Base-by-base conservation (phyloP, 257 asterid species). In the Solanum lignicaule region DNA sequence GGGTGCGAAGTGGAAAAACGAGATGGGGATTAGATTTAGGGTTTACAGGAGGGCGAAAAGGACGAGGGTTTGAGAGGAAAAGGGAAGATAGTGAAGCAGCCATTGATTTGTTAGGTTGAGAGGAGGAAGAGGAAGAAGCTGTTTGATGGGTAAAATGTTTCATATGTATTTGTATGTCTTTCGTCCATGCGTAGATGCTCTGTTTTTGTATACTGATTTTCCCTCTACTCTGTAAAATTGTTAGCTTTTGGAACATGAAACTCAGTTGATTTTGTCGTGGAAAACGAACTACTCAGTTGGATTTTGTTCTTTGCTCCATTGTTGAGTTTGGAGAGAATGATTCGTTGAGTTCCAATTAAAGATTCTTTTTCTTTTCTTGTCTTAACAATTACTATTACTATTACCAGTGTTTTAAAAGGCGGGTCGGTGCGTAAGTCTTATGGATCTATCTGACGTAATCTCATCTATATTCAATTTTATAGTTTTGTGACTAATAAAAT, bases 11-110 rank as follows among this genome's bases (percentile, higher is more conserved):
- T 36, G 94, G 92, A 81, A 88, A 55, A 9, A 82, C 82, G 76
- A 27, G 31, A 65, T 83, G 79, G 48, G 82, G 83, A 83, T 33
- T 38, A 89, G 46, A 83, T 78, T 48, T 83, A 87, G 73, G 81
- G 84, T 27, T 86, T 33, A 39, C 87, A 6, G 62, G 71, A 46
- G 83, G 91, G 90, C 83, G 89, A 87, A 84, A 88, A 41, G 88
- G 87, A 52, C 87, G 90, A 75, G 91, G 89, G 90, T 87, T 90
- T 87, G 84, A 31, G 90, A 91, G 86, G 91, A 90, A 87, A 86
- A 90, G 69, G 83, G 95, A 86, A 89, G 93, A 52, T 79, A 90
- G 79, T n/a, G 92, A 86, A 29, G 94, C 92, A 18, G 52, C 31
- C 94, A 92, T 93, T 88, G 81, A 52, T 86, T 86, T 79, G 33